Percentiles rank a stretch among this genome's conserved stretches.
Conservation (phyloP, 2,329 filamentous ascomycete species). For the Fusarium bulbicola region DNA sequence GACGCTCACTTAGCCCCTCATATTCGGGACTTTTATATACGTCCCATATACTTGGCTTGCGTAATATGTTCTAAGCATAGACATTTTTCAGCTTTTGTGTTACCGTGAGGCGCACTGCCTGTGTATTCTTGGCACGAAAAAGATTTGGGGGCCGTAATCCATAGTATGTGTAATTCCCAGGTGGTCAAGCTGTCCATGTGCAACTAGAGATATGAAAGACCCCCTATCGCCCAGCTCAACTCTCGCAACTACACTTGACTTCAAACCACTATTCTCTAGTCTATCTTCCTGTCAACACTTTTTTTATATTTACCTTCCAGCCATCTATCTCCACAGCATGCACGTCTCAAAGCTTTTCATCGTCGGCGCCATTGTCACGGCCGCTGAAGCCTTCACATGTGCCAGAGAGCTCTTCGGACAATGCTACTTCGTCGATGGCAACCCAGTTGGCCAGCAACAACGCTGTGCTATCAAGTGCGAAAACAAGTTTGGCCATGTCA, state of each 20-base stretch:
- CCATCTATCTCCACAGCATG: not conserved
- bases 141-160: not conserved
- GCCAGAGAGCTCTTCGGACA: not conserved
- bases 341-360: not conserved
- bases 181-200: not conserved
- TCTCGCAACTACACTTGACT: not conserved
- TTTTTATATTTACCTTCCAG: not conserved
- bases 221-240: no score
- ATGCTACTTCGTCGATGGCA: not conserved
- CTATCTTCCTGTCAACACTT: not conserved
- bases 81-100: not conserved
- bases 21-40: no score
- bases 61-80: not conserved
- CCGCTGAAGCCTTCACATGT: not conserved
- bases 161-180: no score
- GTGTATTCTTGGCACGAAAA: no score
- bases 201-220: not conserved
- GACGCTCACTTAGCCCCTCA: no score
- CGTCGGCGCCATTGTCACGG: not conserved
- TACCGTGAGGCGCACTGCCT: not conserved
- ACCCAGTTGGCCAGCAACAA: not conserved
- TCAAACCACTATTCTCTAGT: not conserved
- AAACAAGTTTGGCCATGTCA: not conserved
- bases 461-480: not conserved
- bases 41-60: not conserved